Evolutionary conservation across 1,139 yeast species (phyloP), one percentile per base, ranked within the genome.

Genomic region (Chernovozyma sophiae-reginae): DNA sequence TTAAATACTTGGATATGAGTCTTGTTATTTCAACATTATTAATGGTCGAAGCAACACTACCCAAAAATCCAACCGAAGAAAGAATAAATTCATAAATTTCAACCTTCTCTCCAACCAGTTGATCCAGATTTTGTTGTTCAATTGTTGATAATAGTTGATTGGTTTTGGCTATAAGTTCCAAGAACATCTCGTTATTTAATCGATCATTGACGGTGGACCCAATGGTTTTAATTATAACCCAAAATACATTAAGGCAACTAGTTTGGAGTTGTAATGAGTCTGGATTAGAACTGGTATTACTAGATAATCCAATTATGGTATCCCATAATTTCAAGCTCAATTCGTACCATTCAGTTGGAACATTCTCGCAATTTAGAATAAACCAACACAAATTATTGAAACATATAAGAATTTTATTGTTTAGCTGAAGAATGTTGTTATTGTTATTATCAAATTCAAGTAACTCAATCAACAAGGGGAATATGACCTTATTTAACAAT

Each of bases 361-460:
- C 46, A 4, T 53, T 30, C 32, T 58, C 55, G 42, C 56, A 44
- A 29, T 68, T 53, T 27, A 67, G 51, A 45, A 72, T 54, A 32
- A 79, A 62, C 82, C 87, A 79, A 25, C 75, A 55, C 38, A 81
- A 56, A 48, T 90, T 90, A 57, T 86, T 87, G 52, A 87, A 68
- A 13, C 86, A 79, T 14, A 77, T 70, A 37, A 86, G 61, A 2
- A 81, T 69, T 47, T 84, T 77, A 19, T 76, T 68, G 23, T 72
- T 56, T 40, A 79, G 67, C 31, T 62, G 63, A 6, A 68, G 49
- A 3, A 47, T 39, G 13, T 53, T 50, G 5, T 53, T 41, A 40
- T 63, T 54, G 4, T 36, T 43, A 18, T 51, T 42, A 24, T 60
- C 61, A 44, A 65, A 68, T 23, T 51, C 45, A 32, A 70, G 47